A percentile compares a stretch with the other conserved stretches of the same genome.
Evolutionary conservation across 106 monocot genomes (phyloP).

Genomic region (Dactylorhiza incarnata): DNA sequence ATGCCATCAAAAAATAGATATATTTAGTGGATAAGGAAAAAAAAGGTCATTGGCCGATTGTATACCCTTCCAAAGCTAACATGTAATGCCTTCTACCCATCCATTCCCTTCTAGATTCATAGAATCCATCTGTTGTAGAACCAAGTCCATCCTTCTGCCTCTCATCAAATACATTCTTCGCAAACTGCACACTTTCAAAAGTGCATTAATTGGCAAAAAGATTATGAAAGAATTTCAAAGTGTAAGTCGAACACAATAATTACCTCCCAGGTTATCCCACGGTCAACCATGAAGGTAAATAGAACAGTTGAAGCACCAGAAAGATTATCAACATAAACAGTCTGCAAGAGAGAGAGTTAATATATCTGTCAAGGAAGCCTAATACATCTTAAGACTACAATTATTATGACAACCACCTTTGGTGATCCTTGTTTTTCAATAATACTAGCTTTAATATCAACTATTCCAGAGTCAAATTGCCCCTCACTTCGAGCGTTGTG

Average conservation of each 20-base stretch:
- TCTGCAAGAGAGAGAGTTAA: conserved; percentile 36
- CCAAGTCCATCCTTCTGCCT: conserved; percentile 35
- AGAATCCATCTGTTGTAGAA: conserved; percentile 68
- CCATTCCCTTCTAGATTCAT: conserved; percentile 97
- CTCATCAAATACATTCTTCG: conserved; percentile 70
- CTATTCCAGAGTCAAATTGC: conserved; percentile 91
- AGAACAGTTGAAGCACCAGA: conserved; percentile 88
- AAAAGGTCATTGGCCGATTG: not conserved
- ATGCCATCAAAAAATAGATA: not conserved
- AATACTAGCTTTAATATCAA: conserved; percentile 79
- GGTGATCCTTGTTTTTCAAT: conserved; percentile 67
- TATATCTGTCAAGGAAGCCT: conserved; percentile 3
- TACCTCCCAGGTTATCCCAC: conserved; percentile 95
- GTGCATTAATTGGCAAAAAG: not conserved
- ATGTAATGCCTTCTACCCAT: conserved; percentile 88
- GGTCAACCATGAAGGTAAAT: conserved; percentile 74
- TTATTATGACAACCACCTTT: conserved; percentile 36
- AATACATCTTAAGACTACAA: not conserved
- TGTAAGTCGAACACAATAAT: not conserved
- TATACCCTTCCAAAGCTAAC: conserved; percentile 84
- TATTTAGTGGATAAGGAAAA: not conserved
- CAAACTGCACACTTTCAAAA: conserved; percentile 37
- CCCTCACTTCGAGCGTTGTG: conserved; percentile 89
- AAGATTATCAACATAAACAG: conserved; percentile 76
- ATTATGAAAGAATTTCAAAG: not conserved